Evolutionary conservation across 176 grass and related monocot genomes (phyloP), one percentile per base, ranked within the genome.

Genomic region (Tillandsia fasciculata): DNA sequence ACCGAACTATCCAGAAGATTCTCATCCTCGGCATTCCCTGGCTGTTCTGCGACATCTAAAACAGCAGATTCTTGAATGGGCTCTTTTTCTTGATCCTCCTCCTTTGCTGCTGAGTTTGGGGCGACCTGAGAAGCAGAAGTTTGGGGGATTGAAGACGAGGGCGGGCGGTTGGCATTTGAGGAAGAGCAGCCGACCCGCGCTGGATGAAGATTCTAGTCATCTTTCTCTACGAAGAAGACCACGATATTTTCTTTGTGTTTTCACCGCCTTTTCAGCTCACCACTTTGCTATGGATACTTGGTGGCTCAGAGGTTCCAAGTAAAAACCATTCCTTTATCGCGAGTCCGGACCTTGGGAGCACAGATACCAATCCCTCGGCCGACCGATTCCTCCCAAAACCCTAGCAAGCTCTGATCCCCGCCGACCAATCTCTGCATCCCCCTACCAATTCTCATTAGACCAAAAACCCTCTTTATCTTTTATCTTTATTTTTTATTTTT

Each of bases 201-300:
- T 89, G 82, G 75, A 99, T 87, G 67, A 86, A 91, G 71, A 99
- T 99, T 80, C 87, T 87, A 82, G 95, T 99, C 95, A 99, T 99
- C 76, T 77, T 85, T 47, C 10, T 61, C 65, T 26, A 53, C 27
- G 26, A 1, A 66, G 52, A 65, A 42, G 5, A 29, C 11, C 33
- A 50, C 53, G 5, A 76, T 75, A 15, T 52, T 75, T 24, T 42
- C 23, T 69, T 72, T 9, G 51, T 63, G 18, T 50, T 72, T 65
- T 52, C 54, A 72, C 73, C 49, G 29, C 49, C 48, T 61, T 61
- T 23, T 18, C 77, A 5, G 33, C 8, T 42, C 33, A 6, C 74
- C 76, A 65, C 73, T 70, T 48, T 72, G 75, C 33, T 64, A 26
- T 53, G 74, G 33, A 42, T 6, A 7, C 33, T 48, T 26, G 63